Conservation (phyloP, 345 rosid species). For the Chamaenerion angustifolium region DNA sequence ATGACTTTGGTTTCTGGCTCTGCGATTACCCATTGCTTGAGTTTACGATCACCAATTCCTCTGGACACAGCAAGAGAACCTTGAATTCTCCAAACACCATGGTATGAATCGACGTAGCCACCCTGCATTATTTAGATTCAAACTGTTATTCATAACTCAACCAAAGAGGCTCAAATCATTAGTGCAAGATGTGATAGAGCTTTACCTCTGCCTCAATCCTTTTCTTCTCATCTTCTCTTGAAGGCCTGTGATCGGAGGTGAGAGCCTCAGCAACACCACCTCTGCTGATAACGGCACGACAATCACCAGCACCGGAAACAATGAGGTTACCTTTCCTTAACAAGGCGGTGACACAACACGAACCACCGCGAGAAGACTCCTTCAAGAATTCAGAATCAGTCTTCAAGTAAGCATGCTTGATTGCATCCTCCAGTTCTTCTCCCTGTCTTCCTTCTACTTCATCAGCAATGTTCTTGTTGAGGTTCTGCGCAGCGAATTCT, state of each 20-base stretch:
- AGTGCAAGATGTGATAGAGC: too few species aligned
- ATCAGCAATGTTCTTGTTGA: slow-evolving; percentile 36
- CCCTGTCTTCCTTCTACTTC: slow-evolving; percentile 23
- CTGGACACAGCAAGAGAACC: slow-evolving; percentile 80
- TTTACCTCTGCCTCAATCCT: slow-evolving; percentile 60
- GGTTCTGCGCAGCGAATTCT: slow-evolving; percentile 57
- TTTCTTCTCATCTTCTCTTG: slow-evolving; percentile 60
- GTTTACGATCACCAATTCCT: slow-evolving; percentile 63
- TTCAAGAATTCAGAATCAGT: slow-evolving; percentile 61
- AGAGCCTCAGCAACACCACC: slow-evolving; percentile 72
- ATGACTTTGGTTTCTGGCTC: slow-evolving; percentile 65
- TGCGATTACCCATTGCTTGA: slow-evolving; percentile 76
- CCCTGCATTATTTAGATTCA: slow-evolving; percentile 24
- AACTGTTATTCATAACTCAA: slow-evolving; percentile 2
- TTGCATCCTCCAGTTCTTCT: slow-evolving; percentile 31
- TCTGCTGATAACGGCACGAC: slow-evolving; percentile 79
- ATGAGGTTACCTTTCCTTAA: slow-evolving; percentile 50
- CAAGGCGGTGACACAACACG: slow-evolving; percentile 84
- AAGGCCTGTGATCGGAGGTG: slow-evolving; percentile 74
- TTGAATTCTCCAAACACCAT: slow-evolving; percentile 81
- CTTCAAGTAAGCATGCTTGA: slow-evolving; percentile 53
- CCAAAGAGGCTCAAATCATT: too few species aligned
- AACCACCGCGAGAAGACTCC: slow-evolving; percentile 49
- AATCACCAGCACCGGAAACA: slow-evolving; percentile 78
- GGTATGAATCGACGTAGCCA: slow-evolving; percentile 67